Base-by-base conservation (phyloP, 2,329 filamentous ascomycete genomes). In the Colletotrichum trifolii region DNA sequence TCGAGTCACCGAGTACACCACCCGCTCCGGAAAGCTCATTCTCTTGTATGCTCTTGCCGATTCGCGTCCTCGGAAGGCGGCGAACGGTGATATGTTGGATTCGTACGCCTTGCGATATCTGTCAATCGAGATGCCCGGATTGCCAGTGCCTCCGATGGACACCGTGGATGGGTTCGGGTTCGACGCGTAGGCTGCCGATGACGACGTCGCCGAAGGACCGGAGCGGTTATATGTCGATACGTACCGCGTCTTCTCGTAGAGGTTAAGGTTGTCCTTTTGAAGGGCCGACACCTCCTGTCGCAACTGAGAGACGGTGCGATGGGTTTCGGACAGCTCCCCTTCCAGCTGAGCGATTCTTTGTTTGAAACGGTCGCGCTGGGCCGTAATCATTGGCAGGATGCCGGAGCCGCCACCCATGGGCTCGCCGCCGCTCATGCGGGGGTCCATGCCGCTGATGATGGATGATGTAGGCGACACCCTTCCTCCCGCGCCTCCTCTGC, bases 241-340 rank as follows among this genome's bases (percentile, higher is more conserved):
- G 75, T 99, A 99, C 70, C 96, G 89, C 15, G 95, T 97, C 85
- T 98, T 99, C 78, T 99, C 96, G 77, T 99, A 99, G 8, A 99
- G 85, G 71, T 91, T 94, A 40, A 99, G 84, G 75, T 99, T 99
- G 78, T 99, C 96, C 76, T 94, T 97, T 74, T 99, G 96, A 45
- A 99, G 82, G 2, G 94, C 93, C 6, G 94, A 91, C 66, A 98
- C 89, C 76, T 99, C 96, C 71, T 96, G 93, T 47, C 96, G 89
- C 50, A 99, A 83, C 40, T 94, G 91, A 17, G 94, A 95, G 25
- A 97, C 89, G 0, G 87, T 91, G 50, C 88, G 86, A 77, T 98
- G 93, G 39, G 87, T 87, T 69, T 96, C 94, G 6, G 94, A 93
- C 9, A 98, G 83, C 73, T 98, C 95, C 66, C 91, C 88, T 79